Base-by-base conservation (phyloP, 1,284 basidiomycete genomes). In the Marasmius fiardii region DNA sequence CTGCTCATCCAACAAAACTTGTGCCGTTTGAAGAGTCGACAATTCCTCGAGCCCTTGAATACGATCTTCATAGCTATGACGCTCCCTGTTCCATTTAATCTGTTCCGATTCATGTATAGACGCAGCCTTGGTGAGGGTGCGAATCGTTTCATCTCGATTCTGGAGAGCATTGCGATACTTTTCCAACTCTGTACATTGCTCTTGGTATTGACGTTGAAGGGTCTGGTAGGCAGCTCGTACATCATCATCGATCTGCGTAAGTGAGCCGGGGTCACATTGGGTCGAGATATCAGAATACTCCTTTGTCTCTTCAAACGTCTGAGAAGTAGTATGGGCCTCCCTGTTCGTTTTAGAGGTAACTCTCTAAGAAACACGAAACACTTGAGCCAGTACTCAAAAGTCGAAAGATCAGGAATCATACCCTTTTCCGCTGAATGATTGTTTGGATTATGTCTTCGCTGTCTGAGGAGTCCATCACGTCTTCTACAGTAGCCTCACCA, bases 151-250 rank as follows among this genome's bases (percentile, higher is more conserved):
- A 64, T 94, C 92, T 8, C 88, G 81, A 39, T 80, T 77, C 23
- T 88, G 83, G 11, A 95, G 77, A 24, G 83, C 77, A 59, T 85
- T 82, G 26, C 93, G 83, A 57, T 92, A 84, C 57, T 86, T 83
- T 64, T 94, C 91, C 1, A 14, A 81, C 87, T 41, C 66, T 91
- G 90, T 68, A 61, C 87, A 89, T 68, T 95, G 93, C 65, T 93
- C 89, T 62, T 87, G 83, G 63, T 95, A 95, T 66, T 91, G 90
- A 64, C 86, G 87, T 65, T 93, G 88, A 61, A 95, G 74, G 60
- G 78, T 84, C 55, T 82, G 79, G 65, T 93, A 92, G 18, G 84
- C 81, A 16, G 78, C 68, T 51, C 86, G 84, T 16, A n/a, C n/a
- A n/a, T n/a, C n/a, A n/a, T n/a, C n/a, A 23, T 74, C 71, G 14